A percentile compares a stretch with the other conserved stretches of the same genome.
These are phyloP conservation scores for Euphorbia schlechtendalii DNA, from an alignment of 441 rosid species.

Conservation along the genomic window DNA sequence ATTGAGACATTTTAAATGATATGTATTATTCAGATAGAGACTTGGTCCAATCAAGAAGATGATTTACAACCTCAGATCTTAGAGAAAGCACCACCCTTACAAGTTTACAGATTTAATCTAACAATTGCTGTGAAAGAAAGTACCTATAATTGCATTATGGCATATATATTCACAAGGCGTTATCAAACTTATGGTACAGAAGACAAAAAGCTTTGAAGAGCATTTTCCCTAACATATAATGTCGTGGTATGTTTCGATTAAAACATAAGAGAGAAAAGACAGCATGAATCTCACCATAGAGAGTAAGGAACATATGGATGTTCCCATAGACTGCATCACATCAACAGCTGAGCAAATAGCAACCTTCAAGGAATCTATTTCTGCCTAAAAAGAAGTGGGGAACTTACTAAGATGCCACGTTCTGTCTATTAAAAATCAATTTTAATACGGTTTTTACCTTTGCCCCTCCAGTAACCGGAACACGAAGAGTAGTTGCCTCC, in stretches of 20 bases:
- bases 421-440: conserved; percentile 20
- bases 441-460: conserved; percentile 36
- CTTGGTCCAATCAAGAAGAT: too few relatives aligned
- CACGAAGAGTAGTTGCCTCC: conserved; percentile 85
- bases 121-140: too few relatives aligned
- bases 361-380: conserved; percentile 58
- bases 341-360: conserved; percentile 87
- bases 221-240: not conserved
- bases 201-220: conserved; percentile 6
- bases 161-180: not conserved
- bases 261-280: not conserved
- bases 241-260: not conserved
- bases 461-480: conserved; percentile 86
- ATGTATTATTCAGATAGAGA: too few relatives aligned
- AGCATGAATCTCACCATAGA: conserved; percentile 49
- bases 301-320: conserved; percentile 57
- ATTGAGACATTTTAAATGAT: too few relatives aligned
- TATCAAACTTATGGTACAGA: not conserved
- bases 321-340: conserved; percentile 85
- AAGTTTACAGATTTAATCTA: too few relatives aligned
- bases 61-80: too few relatives aligned
- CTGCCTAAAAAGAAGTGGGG: conserved; percentile 47
- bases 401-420: conserved; percentile 18
- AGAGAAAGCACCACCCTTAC: too few relatives aligned
- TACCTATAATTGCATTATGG: not conserved